phyloP scores from a whole-genome alignment of 192 early-diverging fungal species.

The Allomyces javanicus region DNA sequence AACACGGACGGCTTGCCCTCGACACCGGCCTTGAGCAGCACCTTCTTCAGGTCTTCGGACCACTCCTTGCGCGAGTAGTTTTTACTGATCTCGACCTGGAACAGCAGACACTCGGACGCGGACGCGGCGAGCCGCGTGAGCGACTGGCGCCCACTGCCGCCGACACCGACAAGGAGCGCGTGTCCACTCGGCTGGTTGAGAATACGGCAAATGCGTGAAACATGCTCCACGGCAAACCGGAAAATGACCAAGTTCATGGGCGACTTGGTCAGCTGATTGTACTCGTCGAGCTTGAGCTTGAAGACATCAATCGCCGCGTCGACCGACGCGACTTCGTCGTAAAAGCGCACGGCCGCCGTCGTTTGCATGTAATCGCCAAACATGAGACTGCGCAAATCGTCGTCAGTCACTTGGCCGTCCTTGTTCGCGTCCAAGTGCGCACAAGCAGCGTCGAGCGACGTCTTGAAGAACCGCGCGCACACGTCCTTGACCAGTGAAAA shows the following conservation, averaged over 20 bases:
- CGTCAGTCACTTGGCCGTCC: constrained; percentile 59
- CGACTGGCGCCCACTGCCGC: constrained; percentile 93
- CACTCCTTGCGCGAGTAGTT: constrained; percentile 90
- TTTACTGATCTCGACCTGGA: constrained; percentile 93
- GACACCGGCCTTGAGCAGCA: constrained; percentile 77
- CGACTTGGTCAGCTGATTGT: constrained; percentile 97
- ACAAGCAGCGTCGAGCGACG: not conserved
- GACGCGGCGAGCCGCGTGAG: constrained; percentile 97
- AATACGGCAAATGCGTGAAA: constrained; percentile 90
- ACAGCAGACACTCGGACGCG: constrained; percentile 91
- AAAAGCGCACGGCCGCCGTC: constrained; percentile 38
- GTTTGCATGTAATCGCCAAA: constrained; percentile 76
- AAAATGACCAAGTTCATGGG: constrained; percentile 92
- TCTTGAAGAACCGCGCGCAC: constrained; percentile 71
- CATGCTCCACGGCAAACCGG: constrained; percentile 93
- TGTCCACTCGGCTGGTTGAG: constrained; percentile 96
- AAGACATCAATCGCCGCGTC: constrained; percentile 78
- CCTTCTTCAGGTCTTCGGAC: constrained; percentile 84
- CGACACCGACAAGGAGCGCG: constrained; percentile 89
- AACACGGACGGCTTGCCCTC: constrained; percentile 96
- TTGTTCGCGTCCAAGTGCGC: constrained; percentile 29
- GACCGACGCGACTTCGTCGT: constrained; percentile 71
- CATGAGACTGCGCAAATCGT: constrained; percentile 12
- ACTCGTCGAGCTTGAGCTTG: constrained; percentile 76
- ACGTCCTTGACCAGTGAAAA: constrained; percentile 62